Conservation (phyloP, 169 alveolate genomes). For the Plasmodium vivax region DNA sequence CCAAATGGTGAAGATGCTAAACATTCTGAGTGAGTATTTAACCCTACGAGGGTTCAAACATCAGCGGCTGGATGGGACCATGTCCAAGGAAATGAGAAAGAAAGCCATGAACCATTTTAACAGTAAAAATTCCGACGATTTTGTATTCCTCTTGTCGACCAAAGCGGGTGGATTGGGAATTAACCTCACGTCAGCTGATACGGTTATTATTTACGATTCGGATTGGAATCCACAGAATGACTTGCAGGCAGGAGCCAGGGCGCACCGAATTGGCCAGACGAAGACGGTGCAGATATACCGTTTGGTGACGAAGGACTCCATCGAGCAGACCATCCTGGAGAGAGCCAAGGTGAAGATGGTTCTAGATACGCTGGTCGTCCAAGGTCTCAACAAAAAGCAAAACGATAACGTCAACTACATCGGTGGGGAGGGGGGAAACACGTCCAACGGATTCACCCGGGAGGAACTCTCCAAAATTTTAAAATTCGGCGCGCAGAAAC, state of each 20-base stretch:
- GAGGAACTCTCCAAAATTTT: constrained; percentile 91
- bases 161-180: constrained; percentile 98
- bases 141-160: constrained; percentile 97
- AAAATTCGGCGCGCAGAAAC: constrained; percentile 92
- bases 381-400: constrained; percentile 88
- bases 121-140: constrained; percentile 92
- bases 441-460: constrained; percentile 86
- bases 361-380: constrained; percentile 96
- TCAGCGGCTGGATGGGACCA: constrained; percentile 98
- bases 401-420: constrained; percentile 79
- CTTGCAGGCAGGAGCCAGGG: constrained; percentile 99
- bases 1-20: constrained; percentile 97
- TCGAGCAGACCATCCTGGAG: constrained; percentile 98
- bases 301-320: constrained; percentile 95
- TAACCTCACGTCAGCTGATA: constrained; percentile 95
- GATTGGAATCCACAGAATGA: constrained; percentile 99
- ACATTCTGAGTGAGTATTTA: constrained; percentile 96
- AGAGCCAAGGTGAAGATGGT: constrained; percentile 98
- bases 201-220: constrained; percentile 95
- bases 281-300: constrained; percentile 96
- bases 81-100: constrained; percentile 97
- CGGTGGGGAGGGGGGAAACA: constrained; percentile 78
- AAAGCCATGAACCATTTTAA: constrained; percentile 96
- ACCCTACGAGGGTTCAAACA: constrained; percentile 94
- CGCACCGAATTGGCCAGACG: constrained; percentile 99